Percentiles rank a stretch among this genome's conserved stretches.
These are phyloP conservation scores for Penicilliopsis zonata DNA, from an alignment of 495 filamentous ascomycete genomes.

Conservation along the genomic window DNA sequence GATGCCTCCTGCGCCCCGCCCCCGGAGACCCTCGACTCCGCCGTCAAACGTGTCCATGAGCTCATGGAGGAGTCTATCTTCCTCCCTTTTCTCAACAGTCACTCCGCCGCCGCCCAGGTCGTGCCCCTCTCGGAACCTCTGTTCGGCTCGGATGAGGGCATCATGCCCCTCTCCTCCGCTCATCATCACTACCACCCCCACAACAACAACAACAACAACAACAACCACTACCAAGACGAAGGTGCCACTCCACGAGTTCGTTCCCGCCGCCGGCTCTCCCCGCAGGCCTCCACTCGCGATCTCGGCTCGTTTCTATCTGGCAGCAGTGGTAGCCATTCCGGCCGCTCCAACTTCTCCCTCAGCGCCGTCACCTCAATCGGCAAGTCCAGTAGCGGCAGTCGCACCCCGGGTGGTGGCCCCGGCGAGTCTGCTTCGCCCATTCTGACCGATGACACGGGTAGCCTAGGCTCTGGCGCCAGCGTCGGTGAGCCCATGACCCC, in stretches of 20 bases:
- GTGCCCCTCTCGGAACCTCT: constrained; percentile 17
- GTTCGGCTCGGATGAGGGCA: constrained; percentile 17
- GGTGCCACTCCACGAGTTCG: constrained; percentile 19
- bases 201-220: no score
- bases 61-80: constrained; percentile 92
- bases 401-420: constrained; percentile 22
- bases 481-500: constrained; percentile 72
- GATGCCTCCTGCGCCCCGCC: constrained; percentile 53
- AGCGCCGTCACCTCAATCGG: constrained; percentile 19
- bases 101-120: constrained; percentile 20
- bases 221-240: constrained; percentile 14
- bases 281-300: constrained; percentile 30
- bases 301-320: constrained; percentile 13
- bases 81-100: constrained; percentile 32
- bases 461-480: constrained; percentile 29
- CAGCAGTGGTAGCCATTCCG: constrained; percentile 11
- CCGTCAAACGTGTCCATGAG: constrained; percentile 84
- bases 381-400: constrained; percentile 20
- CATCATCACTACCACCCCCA: no score
- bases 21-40: constrained; percentile 71
- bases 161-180: constrained; percentile 24
- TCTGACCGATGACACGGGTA: constrained; percentile 38
- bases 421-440: constrained; percentile 24
- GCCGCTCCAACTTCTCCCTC: constrained; percentile 22
- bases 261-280: constrained; percentile 30